Percentiles rank a stretch among this genome's conserved stretches.
Conservation (phyloP, 495 filamentous ascomycete genomes). For the Annulohypoxylon moriforme region DNA sequence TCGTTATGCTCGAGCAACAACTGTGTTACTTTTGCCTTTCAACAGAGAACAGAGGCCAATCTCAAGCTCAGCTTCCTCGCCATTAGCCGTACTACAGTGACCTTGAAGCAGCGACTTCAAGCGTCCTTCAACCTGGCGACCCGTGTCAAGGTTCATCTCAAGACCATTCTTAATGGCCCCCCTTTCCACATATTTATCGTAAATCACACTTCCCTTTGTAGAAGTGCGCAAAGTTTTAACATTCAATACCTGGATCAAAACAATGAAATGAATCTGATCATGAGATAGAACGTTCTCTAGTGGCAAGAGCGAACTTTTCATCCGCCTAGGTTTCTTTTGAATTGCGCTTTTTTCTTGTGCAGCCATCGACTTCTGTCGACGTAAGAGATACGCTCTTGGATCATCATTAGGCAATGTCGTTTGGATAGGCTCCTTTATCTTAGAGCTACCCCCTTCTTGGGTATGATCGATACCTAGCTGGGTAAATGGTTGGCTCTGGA, state of each 20-base stretch:
- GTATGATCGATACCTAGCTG: neutral
- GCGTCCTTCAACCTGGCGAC: conserved; percentile 33
- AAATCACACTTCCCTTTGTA: conserved; percentile 9
- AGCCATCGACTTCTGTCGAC: conserved; percentile 51
- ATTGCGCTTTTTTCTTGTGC: conserved; percentile 25
- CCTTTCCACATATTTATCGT: conserved; percentile 39
- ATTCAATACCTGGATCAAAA: conserved; percentile 35
- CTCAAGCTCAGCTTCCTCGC: conserved; percentile 1
- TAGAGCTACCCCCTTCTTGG: conserved; percentile 5
- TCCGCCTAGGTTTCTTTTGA: conserved; percentile 48
- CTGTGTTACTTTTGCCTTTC: conserved; percentile 27
- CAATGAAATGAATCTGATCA: conserved; percentile 45
- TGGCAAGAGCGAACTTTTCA: conserved; percentile 59
- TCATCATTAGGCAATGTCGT: conserved; percentile 51
- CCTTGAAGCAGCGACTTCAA: conserved; percentile 21
- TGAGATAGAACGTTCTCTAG: conserved; percentile 54
- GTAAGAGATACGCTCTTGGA: conserved; percentile 55
- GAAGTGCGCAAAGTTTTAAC: conserved; percentile 6
- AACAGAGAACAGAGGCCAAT: conserved; percentile 34
- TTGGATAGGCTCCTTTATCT: conserved; percentile 40
- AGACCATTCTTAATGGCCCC: conserved; percentile 37
- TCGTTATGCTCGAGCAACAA: neutral
- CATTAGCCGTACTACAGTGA: neutral
- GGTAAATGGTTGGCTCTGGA: conserved; percentile 4
- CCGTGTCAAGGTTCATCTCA: conserved; percentile 41